Evolutionary conservation across 768 basidiomycete genomes (phyloP), one percentile per base, ranked within the genome.

Genomic region (Mrakia gelida): DNA sequence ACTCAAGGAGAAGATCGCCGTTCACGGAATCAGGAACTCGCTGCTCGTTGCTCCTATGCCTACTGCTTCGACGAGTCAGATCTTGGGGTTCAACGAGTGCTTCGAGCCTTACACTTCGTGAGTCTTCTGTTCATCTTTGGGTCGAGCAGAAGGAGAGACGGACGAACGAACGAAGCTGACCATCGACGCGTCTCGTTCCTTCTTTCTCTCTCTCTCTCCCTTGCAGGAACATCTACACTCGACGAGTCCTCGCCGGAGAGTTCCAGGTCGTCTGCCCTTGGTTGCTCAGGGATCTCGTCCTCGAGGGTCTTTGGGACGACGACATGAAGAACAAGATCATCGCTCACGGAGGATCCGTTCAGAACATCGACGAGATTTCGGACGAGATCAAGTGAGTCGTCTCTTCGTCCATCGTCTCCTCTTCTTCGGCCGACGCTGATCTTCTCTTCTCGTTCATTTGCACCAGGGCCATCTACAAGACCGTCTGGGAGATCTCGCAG

Each of bases 291-390:
- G 97, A 99, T 81, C 92, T 99, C 77, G 96, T 98, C 81, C 93
- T 96, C 81, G 92, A 91, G 75, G 91, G 91, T 49, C 89, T 98
- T 10, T 99, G 97, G 97, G 89, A 98, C 82, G 96, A 99, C 83
- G 90, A 92, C 84, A 98, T 98, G 96, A 97, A 96, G 89, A 95
- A 98, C 86, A 91, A 93, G 89, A 94, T 99, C 85, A 98, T 99
- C 81, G 97, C 97, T 21, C 92, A 96, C 86, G 92, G 94, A 82
- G 96, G 86, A 75, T 86, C 84, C 67, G 84, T 86, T 68, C 81
- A 81, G 77, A 81, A 84, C 80, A 82, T 80, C 79, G 45, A 75
- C 71, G 45, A 9, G 43, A 79, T 79, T 43, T 74, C 78, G 13
- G 78, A 79, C 56, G 78, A 79, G 28, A 70, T 79, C 78, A 79